phyloP scores from a whole-genome alignment of 495 filamentous ascomycete species.

The Aspergillus asperescens region DNA sequence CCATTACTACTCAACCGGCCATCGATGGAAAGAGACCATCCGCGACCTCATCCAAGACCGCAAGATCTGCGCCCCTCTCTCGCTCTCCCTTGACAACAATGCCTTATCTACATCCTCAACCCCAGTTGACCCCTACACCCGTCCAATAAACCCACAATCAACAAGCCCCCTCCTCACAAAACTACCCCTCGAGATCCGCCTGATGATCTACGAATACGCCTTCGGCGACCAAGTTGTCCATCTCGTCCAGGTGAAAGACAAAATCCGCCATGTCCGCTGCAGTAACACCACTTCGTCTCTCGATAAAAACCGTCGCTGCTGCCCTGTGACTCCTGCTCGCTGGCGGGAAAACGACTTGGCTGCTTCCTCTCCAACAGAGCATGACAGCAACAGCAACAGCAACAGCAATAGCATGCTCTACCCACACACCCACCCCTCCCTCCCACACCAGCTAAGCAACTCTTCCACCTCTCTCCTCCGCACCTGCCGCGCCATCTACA shows the following conservation, averaged over 20 bases:
- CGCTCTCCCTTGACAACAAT: background rate
- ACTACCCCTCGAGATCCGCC: slow-evolving; percentile 50
- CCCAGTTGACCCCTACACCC: slow-evolving; percentile 18
- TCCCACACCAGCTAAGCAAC: slow-evolving; percentile 26
- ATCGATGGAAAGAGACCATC: slow-evolving; percentile 39
- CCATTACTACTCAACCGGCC: slow-evolving; percentile 41
- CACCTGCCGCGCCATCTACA: slow-evolving; percentile 40
- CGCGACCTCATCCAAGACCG: slow-evolving; percentile 37
- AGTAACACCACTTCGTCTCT: slow-evolving; percentile 17
- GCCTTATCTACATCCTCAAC: background rate
- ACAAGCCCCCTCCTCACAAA: slow-evolving; percentile 23
- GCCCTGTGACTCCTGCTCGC: slow-evolving; percentile 33
- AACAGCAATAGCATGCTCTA: slow-evolving; percentile 28
- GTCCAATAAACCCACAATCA: slow-evolving; percentile 21
- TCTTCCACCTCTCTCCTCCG: slow-evolving; percentile 28
- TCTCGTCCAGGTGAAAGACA: slow-evolving; percentile 38
- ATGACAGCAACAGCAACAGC: background rate
- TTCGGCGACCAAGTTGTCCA: slow-evolving; percentile 42
- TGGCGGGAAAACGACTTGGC: slow-evolving; percentile 29
- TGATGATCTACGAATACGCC: slow-evolving; percentile 51
- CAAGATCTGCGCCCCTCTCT: slow-evolving; percentile 34
- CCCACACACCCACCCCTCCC: slow-evolving; percentile 33
- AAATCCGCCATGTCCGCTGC: slow-evolving; percentile 41
- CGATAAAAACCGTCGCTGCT: slow-evolving; percentile 35
- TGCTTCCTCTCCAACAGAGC: background rate